These are phyloP conservation scores for Cyberlindnera nakhonratchasimensis DNA, from an alignment of 805 yeast genomes.

Conservation along the genomic window DNA sequence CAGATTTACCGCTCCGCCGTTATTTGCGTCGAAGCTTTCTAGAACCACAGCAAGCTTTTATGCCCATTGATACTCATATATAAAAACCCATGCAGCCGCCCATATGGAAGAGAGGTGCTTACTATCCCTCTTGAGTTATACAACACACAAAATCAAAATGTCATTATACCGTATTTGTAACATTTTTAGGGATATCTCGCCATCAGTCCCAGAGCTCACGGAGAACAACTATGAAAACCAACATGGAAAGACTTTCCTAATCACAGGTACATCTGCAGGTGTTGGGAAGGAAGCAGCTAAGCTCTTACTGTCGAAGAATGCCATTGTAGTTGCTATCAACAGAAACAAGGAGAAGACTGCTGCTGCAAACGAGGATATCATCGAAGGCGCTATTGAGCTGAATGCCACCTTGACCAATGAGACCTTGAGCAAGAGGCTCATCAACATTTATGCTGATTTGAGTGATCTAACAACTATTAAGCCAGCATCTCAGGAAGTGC, in stretches of 20 bases:
- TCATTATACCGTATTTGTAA: background rate
- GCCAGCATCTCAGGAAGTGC: conserved; percentile 34
- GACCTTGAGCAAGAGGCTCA: conserved; percentile 20
- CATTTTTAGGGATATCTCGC: conserved; percentile 5
- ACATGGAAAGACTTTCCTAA: conserved; percentile 17
- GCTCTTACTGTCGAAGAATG: conserved; percentile 30
- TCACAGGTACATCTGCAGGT: conserved; percentile 36
- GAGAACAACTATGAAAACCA: conserved; percentile 31
- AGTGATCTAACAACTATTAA: conserved; percentile 40
- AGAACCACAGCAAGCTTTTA: too few relatives aligned
- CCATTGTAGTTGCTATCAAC: conserved; percentile 36
- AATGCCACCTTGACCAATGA: background rate
- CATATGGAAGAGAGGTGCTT: too few relatives aligned
- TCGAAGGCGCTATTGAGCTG: conserved; percentile 20
- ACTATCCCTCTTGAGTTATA: background rate
- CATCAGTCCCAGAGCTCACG: conserved; percentile 24
- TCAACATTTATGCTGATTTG: conserved; percentile 32
- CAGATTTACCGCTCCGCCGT: too few relatives aligned
- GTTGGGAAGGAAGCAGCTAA: conserved; percentile 34
- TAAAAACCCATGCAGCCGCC: too few relatives aligned
- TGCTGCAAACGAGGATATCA: conserved; percentile 29
- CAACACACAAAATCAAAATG: background rate
- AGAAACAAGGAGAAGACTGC: conserved; percentile 35
- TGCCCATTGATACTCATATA: too few relatives aligned
- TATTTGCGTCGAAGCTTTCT: too few relatives aligned